Evolutionary conservation across 164 flowering plant genomes (phyloP), one percentile per base, ranked within the genome.

Genomic region (Macadamia integrifolia): DNA sequence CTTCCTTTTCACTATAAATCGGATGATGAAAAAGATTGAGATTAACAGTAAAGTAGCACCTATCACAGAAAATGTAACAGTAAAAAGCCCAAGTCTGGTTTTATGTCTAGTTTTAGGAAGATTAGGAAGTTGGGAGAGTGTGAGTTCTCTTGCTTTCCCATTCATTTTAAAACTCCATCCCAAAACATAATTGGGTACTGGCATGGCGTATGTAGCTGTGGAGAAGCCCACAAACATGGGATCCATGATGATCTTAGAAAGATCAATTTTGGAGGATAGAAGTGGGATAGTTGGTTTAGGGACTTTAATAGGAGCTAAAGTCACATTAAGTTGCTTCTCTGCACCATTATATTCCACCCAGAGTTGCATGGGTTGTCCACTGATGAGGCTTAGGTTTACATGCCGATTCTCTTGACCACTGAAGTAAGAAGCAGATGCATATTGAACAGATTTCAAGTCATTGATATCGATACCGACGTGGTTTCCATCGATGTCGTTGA

Each of bases 391-490:
- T 4, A 75, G 3, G 28, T 15, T 53, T 48, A 44, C 15, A 6
- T 56, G 23, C 48, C 1, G 46, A 0, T 57, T 50, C 12, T 56
- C 40, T 42, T 58, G 49, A 14, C 65, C 46, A 7, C 29, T 17
- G 43, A 49, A 74, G 49, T 71, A 68, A 1, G 76, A 71, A 1
- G 71, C 79, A 1, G 75, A 32, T 65, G 64, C 52, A 2, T 75
- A 71, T 5, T 23, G 31, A 40, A 10, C 56, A 6, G 82, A 79
- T 15, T 0, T 55, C 60, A 79, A n/a, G 58, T 72, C 40, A 53
- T 79, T 79, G 42, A 79, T 55, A 50, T 79, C 71, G 13, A 79
- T 66, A 0, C 79, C 79, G 14, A 79, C 72, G 58, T 79, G 81
- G 58, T 79, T 75, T 28, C 63, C 68, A 42, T 76, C 63, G 11